Percentiles rank a stretch among this genome's conserved stretches.
These are phyloP conservation scores for Dioszegia hungarica DNA, from an alignment of 768 basidiomycete genomes.

Conservation along the genomic window DNA sequence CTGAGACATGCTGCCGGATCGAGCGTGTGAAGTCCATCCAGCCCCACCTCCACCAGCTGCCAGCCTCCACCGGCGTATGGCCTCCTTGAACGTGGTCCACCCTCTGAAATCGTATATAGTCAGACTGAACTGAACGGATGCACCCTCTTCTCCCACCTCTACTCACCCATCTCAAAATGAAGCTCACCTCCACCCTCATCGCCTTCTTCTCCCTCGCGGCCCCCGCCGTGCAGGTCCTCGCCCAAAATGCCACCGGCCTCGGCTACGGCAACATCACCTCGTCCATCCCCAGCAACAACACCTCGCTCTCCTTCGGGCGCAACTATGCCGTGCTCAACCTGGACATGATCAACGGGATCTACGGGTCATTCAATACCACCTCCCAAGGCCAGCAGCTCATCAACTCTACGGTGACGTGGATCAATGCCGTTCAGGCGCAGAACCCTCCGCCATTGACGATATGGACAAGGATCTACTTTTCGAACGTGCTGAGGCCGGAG, in stretches of 20 bases:
- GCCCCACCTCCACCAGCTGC: too few species aligned
- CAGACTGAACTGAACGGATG: too few species aligned
- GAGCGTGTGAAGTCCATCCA: too few species aligned
- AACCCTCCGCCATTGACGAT: background rate
- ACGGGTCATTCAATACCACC: background rate
- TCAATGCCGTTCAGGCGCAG: conserved; percentile 3
- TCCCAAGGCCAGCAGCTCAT: conserved; percentile 4
- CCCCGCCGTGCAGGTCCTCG: background rate
- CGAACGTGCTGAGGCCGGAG: background rate
- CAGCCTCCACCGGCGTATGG: too few species aligned
- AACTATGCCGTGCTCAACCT: conserved; percentile 3
- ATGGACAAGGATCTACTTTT: conserved; percentile 5
- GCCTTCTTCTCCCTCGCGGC: background rate
- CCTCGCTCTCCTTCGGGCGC: conserved; percentile 1
- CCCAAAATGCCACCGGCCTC: background rate
- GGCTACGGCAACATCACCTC: conserved; percentile 7
- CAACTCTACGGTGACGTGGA: conserved; percentile 2
- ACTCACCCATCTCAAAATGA: background rate
- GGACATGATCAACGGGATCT: conserved; percentile 8
- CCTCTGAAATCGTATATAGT: too few species aligned
- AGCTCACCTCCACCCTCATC: background rate
- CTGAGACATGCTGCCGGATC: too few species aligned
- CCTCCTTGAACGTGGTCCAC: too few species aligned
- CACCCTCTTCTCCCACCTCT: background rate
- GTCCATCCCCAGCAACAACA: conserved; percentile 3